phyloP scores from a whole-genome alignment of 208 protist species.

The Leishmania tarentolae region DNA sequence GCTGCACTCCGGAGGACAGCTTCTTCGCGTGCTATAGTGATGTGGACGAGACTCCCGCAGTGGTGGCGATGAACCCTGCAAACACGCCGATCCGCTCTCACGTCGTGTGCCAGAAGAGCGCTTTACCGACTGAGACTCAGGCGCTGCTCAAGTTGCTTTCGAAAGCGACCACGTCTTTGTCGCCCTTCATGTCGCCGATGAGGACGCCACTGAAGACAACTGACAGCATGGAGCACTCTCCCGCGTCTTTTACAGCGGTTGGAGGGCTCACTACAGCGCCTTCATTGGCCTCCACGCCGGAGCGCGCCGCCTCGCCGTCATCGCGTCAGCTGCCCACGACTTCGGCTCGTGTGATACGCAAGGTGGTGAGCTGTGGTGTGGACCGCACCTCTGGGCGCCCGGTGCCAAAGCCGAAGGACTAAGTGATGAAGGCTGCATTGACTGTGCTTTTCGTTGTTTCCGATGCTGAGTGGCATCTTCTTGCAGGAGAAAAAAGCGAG shows the following conservation, averaged over 20 bases:
- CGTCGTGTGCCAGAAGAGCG: not conserved
- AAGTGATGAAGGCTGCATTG: not conserved
- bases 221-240: conserved; percentile 1
- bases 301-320: conserved; percentile 5
- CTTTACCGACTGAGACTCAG: conserved; percentile 9
- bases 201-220: conserved; percentile 2
- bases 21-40: conserved; percentile 70
- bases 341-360: conserved; percentile 33
- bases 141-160: conserved; percentile 17
- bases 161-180: not conserved
- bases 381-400: conserved; percentile 58
- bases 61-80: not conserved
- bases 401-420: conserved; percentile 23
- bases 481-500: not conserved
- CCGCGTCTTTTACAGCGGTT: not conserved
- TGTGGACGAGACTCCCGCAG: not conserved
- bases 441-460: not conserved
- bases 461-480: not conserved
- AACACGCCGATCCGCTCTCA: conserved; percentile 16
- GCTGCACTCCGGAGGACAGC: conserved; percentile 47
- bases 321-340: not conserved
- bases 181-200: conserved; percentile 9
- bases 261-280: not conserved
- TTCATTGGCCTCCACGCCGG: conserved; percentile 4
- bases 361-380: conserved; percentile 45